phyloP scores from a whole-genome alignment of 345 rosid species.

The Psidium friedrichsthalianum region DNA sequence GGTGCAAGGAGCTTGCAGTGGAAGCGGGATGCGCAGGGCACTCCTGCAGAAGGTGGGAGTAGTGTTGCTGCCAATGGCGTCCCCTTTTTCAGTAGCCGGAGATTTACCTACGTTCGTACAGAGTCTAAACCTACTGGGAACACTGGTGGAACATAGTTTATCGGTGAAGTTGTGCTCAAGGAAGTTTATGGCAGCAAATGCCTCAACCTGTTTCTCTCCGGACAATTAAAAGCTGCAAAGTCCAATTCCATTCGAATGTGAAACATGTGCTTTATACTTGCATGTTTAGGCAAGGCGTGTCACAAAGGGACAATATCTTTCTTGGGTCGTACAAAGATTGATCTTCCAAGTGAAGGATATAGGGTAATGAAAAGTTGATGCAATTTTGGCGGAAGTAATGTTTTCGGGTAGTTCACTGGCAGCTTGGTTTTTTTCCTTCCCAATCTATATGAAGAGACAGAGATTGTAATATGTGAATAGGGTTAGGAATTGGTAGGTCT shows the following conservation, averaged over 20 bases:
- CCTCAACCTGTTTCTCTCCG: neutral
- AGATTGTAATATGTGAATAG: conserved; percentile 1
- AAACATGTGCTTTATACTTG: neutral
- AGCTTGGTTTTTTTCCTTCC: neutral
- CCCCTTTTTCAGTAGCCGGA: conserved; percentile 33
- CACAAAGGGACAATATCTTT: neutral
- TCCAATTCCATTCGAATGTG: neutral
- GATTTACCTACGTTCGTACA: conserved; percentile 67
- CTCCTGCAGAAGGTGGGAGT: conserved; percentile 25
- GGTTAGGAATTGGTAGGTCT: neutral
- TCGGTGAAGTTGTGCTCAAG: neutral
- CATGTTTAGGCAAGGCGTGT: neutral
- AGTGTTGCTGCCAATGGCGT: conserved; percentile 2
- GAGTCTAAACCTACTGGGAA: conserved; percentile 22
- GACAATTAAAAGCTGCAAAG: neutral
- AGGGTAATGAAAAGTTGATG: neutral
- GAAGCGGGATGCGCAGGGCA: conserved; percentile 62
- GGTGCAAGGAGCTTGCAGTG: conserved; percentile 94
- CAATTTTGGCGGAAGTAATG: neutral
- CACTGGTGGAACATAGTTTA: neutral
- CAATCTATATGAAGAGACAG: neutral
- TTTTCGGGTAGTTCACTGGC: neutral
- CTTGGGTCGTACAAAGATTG: neutral
- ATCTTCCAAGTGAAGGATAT: neutral
- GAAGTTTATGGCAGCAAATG: neutral